These are phyloP conservation scores for Lenwebbia sp. DNA, from an alignment of 345 rosid genomes.

Conservation along the genomic window DNA sequence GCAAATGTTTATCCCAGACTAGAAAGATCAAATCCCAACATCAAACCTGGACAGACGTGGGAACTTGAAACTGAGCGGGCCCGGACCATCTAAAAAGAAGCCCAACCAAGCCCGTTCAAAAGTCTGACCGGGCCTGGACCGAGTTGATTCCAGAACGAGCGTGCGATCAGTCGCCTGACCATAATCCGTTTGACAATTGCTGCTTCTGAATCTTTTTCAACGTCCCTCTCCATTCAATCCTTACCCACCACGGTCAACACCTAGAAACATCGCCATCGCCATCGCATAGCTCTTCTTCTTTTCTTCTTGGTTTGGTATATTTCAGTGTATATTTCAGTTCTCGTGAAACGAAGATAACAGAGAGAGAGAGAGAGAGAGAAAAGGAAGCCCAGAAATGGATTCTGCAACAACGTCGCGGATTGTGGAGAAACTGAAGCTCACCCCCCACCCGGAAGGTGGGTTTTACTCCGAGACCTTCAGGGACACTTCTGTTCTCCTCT, in stretches of 20 bases:
- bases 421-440: constrained; percentile 45
- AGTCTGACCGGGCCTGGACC: not conserved
- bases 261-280: not conserved
- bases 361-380: not conserved
- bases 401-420: constrained; percentile 33
- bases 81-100: not conserved
- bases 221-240: not conserved
- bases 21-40: not conserved
- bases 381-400: not conserved
- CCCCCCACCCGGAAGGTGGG: constrained; percentile 76
- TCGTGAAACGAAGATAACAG: not conserved
- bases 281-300: not conserved
- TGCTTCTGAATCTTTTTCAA: not conserved
- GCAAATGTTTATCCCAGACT: not conserved
- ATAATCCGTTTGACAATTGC: not conserved
- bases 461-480: constrained; percentile 67
- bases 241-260: not conserved
- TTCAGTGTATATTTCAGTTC: not conserved
- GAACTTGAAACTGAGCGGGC: not conserved
- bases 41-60: not conserved
- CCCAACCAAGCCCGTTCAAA: not conserved
- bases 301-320: not conserved
- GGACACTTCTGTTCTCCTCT: constrained; percentile 53
- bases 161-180: not conserved
- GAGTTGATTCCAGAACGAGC: not conserved